Conservation (phyloP, 75 land plant genomes). For the Isoetes taiwanensis region DNA sequence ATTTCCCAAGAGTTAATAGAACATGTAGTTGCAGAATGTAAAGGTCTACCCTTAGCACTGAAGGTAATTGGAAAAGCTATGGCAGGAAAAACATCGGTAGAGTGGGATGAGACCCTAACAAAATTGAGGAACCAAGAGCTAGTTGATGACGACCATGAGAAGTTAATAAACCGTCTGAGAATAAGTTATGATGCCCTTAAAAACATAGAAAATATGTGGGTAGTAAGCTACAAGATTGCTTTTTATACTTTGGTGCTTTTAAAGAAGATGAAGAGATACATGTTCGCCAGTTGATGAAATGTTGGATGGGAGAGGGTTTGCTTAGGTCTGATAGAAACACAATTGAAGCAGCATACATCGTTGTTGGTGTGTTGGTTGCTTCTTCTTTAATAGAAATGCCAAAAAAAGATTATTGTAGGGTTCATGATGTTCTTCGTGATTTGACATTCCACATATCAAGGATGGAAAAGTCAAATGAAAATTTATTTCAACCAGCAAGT, state of each 20-base stretch:
- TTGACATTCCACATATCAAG: no score
- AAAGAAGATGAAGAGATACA: conserved; percentile 9
- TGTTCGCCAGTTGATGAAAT: conserved; percentile 5
- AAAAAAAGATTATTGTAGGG: no score
- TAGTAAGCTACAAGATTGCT: conserved; percentile 5
- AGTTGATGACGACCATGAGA: conserved; percentile 1
- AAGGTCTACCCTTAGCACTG: conserved; percentile 21
- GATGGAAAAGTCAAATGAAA: no score
- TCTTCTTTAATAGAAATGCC: no score
- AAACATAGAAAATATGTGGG: neutral
- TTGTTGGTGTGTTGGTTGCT: no score
- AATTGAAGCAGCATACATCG: no score
- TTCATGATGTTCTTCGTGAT: no score
- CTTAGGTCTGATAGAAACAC: no score
- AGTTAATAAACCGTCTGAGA: conserved; percentile 12
- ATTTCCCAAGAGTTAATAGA: conserved; percentile 3
- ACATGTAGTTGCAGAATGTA: conserved; percentile 8
- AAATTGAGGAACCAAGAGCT: conserved; percentile 17
- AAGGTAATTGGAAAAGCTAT: conserved; percentile 18
- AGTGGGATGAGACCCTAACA: conserved; percentile 3
- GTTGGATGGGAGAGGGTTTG: conserved; percentile 10
- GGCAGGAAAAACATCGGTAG: conserved; percentile 8
- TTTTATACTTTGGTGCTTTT: conserved; percentile 13
- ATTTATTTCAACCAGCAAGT: no score
- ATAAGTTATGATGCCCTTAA: conserved; percentile 9